Evolutionary conservation across 352 stramenopile genomes (phyloP).

Genomic region (Phytopythium vexans): DNA sequence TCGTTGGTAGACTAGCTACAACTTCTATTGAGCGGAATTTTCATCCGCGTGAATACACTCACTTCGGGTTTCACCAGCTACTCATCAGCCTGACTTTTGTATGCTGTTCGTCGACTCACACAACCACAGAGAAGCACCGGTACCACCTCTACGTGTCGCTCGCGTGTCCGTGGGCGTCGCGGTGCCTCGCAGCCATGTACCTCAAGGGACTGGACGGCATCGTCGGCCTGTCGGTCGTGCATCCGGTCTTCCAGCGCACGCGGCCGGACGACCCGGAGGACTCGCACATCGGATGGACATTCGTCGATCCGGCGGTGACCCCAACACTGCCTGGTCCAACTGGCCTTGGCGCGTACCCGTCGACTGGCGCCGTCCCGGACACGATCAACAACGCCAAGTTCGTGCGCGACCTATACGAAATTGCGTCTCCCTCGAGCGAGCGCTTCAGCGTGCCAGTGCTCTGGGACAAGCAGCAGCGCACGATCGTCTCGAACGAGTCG

Average conservation of each 20-base stretch:
- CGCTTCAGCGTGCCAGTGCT: slow-evolving; percentile 94
- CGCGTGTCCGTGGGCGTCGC: slow-evolving; percentile 79
- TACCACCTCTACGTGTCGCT: slow-evolving; percentile 93
- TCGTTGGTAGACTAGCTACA: too few relatives aligned
- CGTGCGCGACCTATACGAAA: slow-evolving; percentile 88
- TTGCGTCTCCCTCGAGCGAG: slow-evolving; percentile 40
- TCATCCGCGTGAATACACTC: too few relatives aligned
- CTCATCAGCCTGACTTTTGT: too few relatives aligned
- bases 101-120: neutral
- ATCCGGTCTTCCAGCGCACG: slow-evolving; percentile 66
- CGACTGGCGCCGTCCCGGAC: slow-evolving; percentile 41
- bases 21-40: too few relatives aligned
- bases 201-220: slow-evolving; percentile 91
- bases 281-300: slow-evolving; percentile 84
- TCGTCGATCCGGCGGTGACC: slow-evolving; percentile 46
- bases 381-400: slow-evolving; percentile 60
- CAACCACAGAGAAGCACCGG: slow-evolving; percentile 21
- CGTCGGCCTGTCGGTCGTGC: slow-evolving; percentile 83
- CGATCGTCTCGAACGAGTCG: slow-evolving; percentile 96
- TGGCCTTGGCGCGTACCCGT: slow-evolving; percentile 34
- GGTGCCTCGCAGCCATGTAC: slow-evolving; percentile 60
- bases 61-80: too few relatives aligned
- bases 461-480: slow-evolving; percentile 92
- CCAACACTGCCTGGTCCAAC: slow-evolving; percentile 25
- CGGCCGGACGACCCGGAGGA: slow-evolving; percentile 61